Percentiles rank a stretch among this genome's conserved stretches.
Conservation (phyloP, 2,329 filamentous ascomycete genomes). For the Aotearoamyces nothofagi region DNA sequence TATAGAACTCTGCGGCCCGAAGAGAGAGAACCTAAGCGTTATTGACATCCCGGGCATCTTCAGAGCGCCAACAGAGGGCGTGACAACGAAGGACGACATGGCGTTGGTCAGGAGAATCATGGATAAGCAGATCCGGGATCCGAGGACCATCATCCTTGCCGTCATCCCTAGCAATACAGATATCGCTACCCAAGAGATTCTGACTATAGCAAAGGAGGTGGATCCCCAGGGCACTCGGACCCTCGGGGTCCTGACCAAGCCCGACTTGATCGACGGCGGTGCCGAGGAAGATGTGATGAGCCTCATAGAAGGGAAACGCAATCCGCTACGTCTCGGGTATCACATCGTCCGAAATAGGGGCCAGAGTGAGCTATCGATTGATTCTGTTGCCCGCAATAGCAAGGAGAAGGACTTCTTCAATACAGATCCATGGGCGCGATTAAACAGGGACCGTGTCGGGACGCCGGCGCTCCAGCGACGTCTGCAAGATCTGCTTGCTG, state of each 20-base stretch:
- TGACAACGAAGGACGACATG: constrained; percentile 22
- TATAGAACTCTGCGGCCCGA: constrained; percentile 13
- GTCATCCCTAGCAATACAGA: constrained; percentile 6
- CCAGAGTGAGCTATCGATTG: constrained; percentile 2
- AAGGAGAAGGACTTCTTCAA: constrained; percentile 2
- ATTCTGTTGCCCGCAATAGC: background rate
- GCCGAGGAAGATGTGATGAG: constrained; percentile 19
- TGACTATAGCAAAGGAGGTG: constrained; percentile 5
- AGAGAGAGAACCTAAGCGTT: constrained; percentile 34
- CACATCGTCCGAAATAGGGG: background rate
- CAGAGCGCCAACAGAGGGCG: constrained; percentile 15
- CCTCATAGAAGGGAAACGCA: constrained; percentile 6
- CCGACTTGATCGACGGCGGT: constrained; percentile 31
- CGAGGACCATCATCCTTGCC: constrained; percentile 10
- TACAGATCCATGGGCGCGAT: constrained; percentile 3
- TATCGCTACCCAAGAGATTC: constrained; percentile 6
- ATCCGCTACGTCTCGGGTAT: background rate
- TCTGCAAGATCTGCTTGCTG: constrained; percentile 5
- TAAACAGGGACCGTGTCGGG: constrained; percentile 5
- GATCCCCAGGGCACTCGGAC: constrained; percentile 6
- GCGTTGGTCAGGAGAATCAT: constrained; percentile 27
- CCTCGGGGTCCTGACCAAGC: constrained; percentile 29
- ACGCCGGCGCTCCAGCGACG: constrained; percentile 5
- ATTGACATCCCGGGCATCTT: constrained; percentile 43
- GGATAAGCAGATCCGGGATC: constrained; percentile 30